Conservation (phyloP, 2,329 filamentous ascomycete species). For the Verticillium dahliae region DNA sequence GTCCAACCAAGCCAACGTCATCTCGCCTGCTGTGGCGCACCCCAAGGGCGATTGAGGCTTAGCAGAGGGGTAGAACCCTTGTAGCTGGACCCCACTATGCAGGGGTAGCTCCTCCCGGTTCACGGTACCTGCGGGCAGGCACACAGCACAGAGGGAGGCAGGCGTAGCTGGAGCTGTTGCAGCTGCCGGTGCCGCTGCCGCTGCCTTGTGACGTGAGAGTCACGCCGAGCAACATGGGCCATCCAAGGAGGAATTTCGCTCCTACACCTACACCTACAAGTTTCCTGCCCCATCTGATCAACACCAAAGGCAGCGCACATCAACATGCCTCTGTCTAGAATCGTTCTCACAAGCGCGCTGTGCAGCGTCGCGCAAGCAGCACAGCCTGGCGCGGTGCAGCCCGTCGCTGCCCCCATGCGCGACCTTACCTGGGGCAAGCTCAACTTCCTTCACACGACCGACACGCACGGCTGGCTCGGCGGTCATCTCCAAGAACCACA, state of each 20-base stretch:
- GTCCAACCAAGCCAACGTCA: too few relatives aligned
- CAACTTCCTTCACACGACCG: conserved; percentile 95
- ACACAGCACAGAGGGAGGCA: too few relatives aligned
- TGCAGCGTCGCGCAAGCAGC: conserved; percentile 37
- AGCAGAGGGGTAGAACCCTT: too few relatives aligned
- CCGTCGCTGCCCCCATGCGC: conserved; percentile 74
- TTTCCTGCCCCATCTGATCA: background rate
- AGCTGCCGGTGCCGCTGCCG: background rate
- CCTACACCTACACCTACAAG: background rate
- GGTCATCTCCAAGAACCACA: conserved; percentile 92
- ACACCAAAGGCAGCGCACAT: background rate
- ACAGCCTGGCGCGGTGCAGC: conserved; percentile 75
- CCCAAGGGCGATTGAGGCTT: too few relatives aligned
- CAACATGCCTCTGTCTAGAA: conserved; percentile 1
- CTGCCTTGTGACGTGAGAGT: background rate
- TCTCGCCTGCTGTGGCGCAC: too few relatives aligned
- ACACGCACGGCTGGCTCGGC: conserved; percentile 92
- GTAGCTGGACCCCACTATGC: too few relatives aligned
- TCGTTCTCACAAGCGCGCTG: conserved; percentile 20
- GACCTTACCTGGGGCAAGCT: conserved; percentile 86
- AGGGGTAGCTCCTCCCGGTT: too few relatives aligned
- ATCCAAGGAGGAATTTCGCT: background rate
- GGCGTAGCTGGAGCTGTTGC: background rate
- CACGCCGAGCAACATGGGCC: background rate
- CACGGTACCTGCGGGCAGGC: background rate